Evolutionary conservation across 1,139 yeast species (phyloP).

Genomic region (Chernovozyma aurita): DNA sequence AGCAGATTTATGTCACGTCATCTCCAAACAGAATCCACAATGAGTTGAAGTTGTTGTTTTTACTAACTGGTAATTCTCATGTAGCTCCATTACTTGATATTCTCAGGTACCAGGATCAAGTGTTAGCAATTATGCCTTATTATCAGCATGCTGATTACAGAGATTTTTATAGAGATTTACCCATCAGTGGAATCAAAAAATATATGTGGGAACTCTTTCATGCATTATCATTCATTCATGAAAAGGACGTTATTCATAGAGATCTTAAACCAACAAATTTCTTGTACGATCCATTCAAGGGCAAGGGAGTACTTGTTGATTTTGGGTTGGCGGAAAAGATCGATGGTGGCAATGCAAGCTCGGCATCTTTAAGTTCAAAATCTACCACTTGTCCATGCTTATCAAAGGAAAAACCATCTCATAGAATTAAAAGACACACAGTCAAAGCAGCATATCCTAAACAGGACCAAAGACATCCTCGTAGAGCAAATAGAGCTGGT

Average conservation of each 20-base stretch:
- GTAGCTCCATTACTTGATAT: slow-evolving; percentile 92
- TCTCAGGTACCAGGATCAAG: slow-evolving; percentile 82
- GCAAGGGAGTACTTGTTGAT: slow-evolving; percentile 84
- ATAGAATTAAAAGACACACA: slow-evolving; percentile 32
- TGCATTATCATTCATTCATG: slow-evolving; percentile 73
- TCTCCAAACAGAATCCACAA: slow-evolving; percentile 88
- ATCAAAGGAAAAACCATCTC: slow-evolving; percentile 22
- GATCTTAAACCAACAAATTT: slow-evolving; percentile 91
- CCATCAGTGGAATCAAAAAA: slow-evolving; percentile 71
- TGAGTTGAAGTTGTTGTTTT: slow-evolving; percentile 74
- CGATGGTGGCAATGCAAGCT: slow-evolving; percentile 10
- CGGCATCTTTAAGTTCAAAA: slow-evolving; percentile 9
- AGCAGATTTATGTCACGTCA: slow-evolving; percentile 91
- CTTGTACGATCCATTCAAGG: slow-evolving; percentile 68
- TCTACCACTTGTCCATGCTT: slow-evolving; percentile 30
- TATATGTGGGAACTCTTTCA: slow-evolving; percentile 77
- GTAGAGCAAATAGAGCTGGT: slow-evolving; percentile 96
- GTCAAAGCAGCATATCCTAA: slow-evolving; percentile 69
- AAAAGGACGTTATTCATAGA: slow-evolving; percentile 74
- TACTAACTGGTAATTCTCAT: slow-evolving; percentile 61
- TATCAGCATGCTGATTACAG: slow-evolving; percentile 90
- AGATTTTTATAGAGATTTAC: slow-evolving; percentile 76
- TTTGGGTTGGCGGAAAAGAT: slow-evolving; percentile 81
- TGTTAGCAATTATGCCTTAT: slow-evolving; percentile 86
- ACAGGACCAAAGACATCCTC: slow-evolving; percentile 78